phyloP scores from a whole-genome alignment of 495 filamentous ascomycete genomes.

The Podospora pseudoanserina region DNA sequence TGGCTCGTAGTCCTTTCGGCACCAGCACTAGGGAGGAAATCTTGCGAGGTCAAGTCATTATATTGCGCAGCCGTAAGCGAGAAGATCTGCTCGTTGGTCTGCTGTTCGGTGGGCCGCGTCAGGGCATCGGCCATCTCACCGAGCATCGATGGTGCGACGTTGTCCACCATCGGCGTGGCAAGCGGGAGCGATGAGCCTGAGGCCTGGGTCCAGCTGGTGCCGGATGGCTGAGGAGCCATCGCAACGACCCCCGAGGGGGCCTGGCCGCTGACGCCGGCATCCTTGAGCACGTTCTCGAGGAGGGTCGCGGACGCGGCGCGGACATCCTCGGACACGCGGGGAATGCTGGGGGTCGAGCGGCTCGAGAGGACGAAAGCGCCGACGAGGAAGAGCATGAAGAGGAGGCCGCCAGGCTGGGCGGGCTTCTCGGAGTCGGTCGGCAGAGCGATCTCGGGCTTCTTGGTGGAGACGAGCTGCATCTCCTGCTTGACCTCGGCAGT shows the following conservation, averaged over 20 bases:
- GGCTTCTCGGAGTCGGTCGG: conserved; percentile 58
- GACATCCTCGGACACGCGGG: conserved; percentile 87
- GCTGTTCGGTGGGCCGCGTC: conserved; percentile 72
- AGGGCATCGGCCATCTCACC: conserved; percentile 72
- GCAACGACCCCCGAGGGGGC: conserved; percentile 44
- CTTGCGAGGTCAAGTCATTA: conserved; percentile 72
- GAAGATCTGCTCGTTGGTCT: conserved; percentile 87
- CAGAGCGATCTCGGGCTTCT: conserved; percentile 53
- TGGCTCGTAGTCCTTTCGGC: conserved; percentile 48
- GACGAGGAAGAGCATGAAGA: conserved; percentile 87
- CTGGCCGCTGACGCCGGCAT: conserved; percentile 59
- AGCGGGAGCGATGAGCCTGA: conserved; percentile 46
- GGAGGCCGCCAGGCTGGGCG: conserved; percentile 58
- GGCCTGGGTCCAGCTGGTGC: conserved; percentile 45
- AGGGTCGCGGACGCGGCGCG: conserved; percentile 87
- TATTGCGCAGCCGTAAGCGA: conserved; percentile 82
- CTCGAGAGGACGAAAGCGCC: conserved; percentile 96
- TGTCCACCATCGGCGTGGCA: conserved; percentile 49
- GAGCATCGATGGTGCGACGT: conserved; percentile 60
- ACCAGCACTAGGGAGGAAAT: conserved; percentile 54
- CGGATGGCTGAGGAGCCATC: conserved; percentile 49
- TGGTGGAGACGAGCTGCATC: conserved; percentile 51
- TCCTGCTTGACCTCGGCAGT: conserved; percentile 52
- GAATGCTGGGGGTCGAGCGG: conserved; percentile 62
- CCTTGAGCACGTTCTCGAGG: conserved; percentile 81